Percentiles rank a stretch among this genome's conserved stretches.
Conservation (phyloP, 2,329 filamentous ascomycete species). For the Bipolaris oryzae region DNA sequence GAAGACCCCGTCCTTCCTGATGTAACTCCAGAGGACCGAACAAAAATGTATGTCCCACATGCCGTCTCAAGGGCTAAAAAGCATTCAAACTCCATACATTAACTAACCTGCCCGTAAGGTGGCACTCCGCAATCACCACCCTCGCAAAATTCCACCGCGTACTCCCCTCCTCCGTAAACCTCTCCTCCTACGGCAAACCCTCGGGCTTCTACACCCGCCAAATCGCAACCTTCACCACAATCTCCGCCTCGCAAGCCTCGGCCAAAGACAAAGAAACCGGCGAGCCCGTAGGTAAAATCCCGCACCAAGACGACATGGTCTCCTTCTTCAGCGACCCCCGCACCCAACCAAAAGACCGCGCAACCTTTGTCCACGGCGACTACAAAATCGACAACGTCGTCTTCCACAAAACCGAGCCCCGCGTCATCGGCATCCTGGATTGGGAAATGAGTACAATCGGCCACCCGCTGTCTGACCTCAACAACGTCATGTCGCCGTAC, state of each 20-base stretch:
- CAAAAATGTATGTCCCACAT: slow-evolving; percentile 62
- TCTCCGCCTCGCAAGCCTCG: slow-evolving; percentile 77
- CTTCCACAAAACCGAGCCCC: slow-evolving; percentile 85
- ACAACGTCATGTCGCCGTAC: slow-evolving; percentile 69
- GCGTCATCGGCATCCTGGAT: slow-evolving; percentile 92
- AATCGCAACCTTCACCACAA: slow-evolving; percentile 78
- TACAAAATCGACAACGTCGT: slow-evolving; percentile 76
- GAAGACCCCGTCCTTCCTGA: slow-evolving; percentile 83
- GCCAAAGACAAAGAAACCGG: slow-evolving; percentile 78
- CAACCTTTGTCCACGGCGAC: slow-evolving; percentile 87
- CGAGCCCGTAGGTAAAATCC: slow-evolving; percentile 78
- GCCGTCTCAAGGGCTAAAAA: too few species aligned
- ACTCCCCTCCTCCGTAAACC: slow-evolving; percentile 67
- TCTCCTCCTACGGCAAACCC: slow-evolving; percentile 74
- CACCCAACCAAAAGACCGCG: slow-evolving; percentile 76
- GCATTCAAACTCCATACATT: not conserved
- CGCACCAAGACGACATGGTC: slow-evolving; percentile 81
- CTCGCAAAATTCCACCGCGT: slow-evolving; percentile 86
- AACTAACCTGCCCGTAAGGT: slow-evolving; percentile 59
- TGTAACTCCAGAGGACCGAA: slow-evolving; percentile 70
- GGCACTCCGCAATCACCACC: slow-evolving; percentile 81
- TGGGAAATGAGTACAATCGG: slow-evolving; percentile 95
- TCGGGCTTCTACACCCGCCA: slow-evolving; percentile 85
- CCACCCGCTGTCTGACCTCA: slow-evolving; percentile 90
- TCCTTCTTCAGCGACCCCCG: slow-evolving; percentile 73